A percentile compares a stretch with the other conserved stretches of the same genome.
Evolutionary conservation across 306 rosid genomes (phyloP).

Genomic region (Carpinus fangiana): DNA sequence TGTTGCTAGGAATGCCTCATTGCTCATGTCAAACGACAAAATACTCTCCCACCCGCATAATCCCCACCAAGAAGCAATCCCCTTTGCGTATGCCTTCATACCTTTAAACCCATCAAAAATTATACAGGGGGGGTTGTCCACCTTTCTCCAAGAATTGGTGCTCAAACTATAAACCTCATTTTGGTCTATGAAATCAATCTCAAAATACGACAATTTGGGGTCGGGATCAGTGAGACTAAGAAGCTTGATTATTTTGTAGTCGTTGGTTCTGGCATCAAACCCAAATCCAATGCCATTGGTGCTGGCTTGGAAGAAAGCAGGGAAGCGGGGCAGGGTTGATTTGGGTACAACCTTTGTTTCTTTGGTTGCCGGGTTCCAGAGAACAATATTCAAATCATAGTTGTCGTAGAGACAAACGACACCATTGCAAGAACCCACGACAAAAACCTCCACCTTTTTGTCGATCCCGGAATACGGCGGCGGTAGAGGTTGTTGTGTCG

Average conservation of each 20-base stretch:
- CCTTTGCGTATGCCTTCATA: background rate
- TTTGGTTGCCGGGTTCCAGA: background rate
- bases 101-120: background rate
- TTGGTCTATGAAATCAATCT: background rate
- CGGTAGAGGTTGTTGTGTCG: background rate
- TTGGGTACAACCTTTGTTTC: background rate
- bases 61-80: background rate
- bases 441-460: background rate
- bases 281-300: background rate
- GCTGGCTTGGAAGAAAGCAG: too few species aligned
- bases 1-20: background rate
- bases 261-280: background rate
- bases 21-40: background rate
- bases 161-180: background rate
- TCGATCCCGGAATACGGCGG: background rate
- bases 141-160: background rate
- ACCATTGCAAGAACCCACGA: background rate
- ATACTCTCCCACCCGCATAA: background rate
- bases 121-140: background rate
- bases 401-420: background rate
- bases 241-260: background rate
- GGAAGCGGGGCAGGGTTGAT: too few species aligned
- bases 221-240: background rate
- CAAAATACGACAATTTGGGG: background rate
- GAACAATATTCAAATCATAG: background rate